phyloP scores from a whole-genome alignment of 176 grass and related monocot genomes.

The Zoysia pacifica region DNA sequence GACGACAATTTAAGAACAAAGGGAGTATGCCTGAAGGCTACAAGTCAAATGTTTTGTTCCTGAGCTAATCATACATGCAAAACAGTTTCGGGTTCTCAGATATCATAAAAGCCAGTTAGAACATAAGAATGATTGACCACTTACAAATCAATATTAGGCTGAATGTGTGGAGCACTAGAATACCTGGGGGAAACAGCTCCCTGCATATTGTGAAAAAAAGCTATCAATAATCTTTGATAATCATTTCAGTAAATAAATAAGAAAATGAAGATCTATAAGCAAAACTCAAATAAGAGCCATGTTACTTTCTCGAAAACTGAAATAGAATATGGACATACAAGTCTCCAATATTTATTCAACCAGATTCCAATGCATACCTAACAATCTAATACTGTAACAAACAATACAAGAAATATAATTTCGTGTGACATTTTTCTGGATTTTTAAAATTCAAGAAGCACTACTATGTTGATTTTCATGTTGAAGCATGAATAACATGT shows the following conservation, averaged over 20 bases:
- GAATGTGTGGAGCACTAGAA: constrained; percentile 35
- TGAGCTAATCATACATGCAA: not conserved
- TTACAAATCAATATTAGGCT: constrained; percentile 69
- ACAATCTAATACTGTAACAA: constrained; percentile 16
- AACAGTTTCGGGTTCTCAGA: not conserved
- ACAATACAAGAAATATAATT: constrained; percentile 22
- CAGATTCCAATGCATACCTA: constrained; percentile 15
- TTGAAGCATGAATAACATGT: constrained; percentile 19
- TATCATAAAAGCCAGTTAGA: constrained; percentile 16
- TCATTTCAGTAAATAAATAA: constrained; percentile 35
- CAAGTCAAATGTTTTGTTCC: constrained; percentile 15
- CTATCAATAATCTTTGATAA: constrained; percentile 35
- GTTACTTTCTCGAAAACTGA: not conserved
- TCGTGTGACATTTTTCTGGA: not conserved
- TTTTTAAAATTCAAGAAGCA: not conserved
- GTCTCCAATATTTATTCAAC: not conserved
- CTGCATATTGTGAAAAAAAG: constrained; percentile 39
- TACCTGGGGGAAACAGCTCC: constrained; percentile 28
- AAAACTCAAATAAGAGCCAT: constrained; percentile 24
- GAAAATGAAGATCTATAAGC: constrained; percentile 20
- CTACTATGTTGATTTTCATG: constrained; percentile 10
- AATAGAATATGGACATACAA: not conserved
- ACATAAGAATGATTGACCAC: constrained; percentile 34
- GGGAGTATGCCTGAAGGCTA: not conserved
- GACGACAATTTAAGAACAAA: no score